phyloP scores from a whole-genome alignment of 73 alveolate genomes.

The Halteria grandinella region DNA sequence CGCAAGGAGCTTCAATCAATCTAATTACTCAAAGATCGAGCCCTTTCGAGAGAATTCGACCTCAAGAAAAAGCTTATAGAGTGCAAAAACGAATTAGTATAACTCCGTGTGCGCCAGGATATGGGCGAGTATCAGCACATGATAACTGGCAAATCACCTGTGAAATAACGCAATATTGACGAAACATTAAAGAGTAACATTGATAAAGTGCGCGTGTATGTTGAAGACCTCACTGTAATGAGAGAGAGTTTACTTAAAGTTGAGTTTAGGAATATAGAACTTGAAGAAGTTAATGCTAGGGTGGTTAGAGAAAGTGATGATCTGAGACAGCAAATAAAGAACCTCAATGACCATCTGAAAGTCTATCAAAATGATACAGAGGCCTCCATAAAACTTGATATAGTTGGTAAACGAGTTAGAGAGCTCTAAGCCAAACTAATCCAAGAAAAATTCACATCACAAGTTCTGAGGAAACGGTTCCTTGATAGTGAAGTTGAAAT shows the following conservation, averaged over 20 bases:
- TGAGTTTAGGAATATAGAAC: constrained; percentile 33
- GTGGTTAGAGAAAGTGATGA: background rate
- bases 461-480: too few relatives aligned
- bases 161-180: background rate
- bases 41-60: constrained; percentile 8
- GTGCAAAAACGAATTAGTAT: constrained; percentile 16
- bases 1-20: constrained; percentile 18
- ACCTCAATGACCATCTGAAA: too few relatives aligned
- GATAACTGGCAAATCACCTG: constrained; percentile 18
- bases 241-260: constrained; percentile 33
- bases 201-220: constrained; percentile 18
- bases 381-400: too few relatives aligned
- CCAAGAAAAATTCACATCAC: too few relatives aligned
- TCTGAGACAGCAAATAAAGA: background rate
- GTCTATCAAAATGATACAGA: too few relatives aligned
- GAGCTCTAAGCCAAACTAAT: too few relatives aligned
- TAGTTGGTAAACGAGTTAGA: too few relatives aligned
- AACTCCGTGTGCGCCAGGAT: constrained; percentile 20
- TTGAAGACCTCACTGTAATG: constrained; percentile 27
- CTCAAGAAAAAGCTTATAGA: constrained; percentile 6
- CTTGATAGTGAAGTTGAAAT: background rate
- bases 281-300: background rate
- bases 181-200: background rate
- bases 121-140: constrained; percentile 38
- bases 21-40: background rate